Conservation (phyloP, 2,329 filamentous ascomycete species). For the Botrytis deweyae region DNA sequence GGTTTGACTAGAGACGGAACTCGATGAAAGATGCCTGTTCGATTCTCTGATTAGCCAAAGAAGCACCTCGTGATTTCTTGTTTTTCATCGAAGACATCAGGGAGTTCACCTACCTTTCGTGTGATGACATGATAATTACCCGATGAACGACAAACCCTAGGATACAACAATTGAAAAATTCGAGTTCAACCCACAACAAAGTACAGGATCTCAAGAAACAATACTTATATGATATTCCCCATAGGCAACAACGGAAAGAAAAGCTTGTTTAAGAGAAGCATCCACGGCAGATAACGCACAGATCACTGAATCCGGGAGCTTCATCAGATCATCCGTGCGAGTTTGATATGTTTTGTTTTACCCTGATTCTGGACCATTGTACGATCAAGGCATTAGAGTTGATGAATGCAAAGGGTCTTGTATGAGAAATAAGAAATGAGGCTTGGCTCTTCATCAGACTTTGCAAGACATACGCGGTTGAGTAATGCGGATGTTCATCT, state of each 20-base stretch:
- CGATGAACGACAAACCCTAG: not conserved
- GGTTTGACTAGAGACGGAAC: not conserved
- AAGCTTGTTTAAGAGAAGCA: not conserved
- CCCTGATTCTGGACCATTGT: not conserved
- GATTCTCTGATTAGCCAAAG: not conserved
- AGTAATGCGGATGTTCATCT: not conserved
- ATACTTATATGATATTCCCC: not conserved
- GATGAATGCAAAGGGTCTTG: too few species aligned
- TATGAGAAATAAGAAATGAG: not conserved
- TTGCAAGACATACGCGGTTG: not conserved
- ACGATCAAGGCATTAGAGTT: not conserved
- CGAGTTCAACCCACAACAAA: too few species aligned
- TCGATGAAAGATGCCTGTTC: not conserved
- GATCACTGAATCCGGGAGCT: not conserved
- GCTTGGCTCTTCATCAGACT: not conserved
- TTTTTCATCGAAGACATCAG: not conserved
- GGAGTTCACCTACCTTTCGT: not conserved
- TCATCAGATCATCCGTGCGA: not conserved
- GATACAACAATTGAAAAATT: not conserved
- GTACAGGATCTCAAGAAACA: not conserved
- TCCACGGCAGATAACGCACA: not conserved
- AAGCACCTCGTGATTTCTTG: not conserved
- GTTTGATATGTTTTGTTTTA: constrained; percentile 1
- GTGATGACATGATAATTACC: not conserved
- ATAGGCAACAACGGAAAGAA: not conserved